Base-by-base conservation (phyloP, 371 early-diverging fungal species). In the Mortierella sp. region DNA sequence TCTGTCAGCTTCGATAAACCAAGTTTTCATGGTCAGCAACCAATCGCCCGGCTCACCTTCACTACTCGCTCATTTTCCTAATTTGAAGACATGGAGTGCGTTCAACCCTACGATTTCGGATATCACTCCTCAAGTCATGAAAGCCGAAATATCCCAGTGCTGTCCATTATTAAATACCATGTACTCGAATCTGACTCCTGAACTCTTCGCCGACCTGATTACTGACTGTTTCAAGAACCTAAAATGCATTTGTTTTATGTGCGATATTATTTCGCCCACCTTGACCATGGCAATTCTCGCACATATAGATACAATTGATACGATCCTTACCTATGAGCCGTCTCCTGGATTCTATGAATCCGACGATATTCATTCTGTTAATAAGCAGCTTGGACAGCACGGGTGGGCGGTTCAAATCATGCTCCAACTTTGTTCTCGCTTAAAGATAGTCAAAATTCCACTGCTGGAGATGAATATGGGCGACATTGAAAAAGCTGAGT, bases 261-360 rank as follows among this genome's bases (percentile, higher is more conserved):
- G 15, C 40, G 15, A 15, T 40, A 10, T 13, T 13, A 9, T 60
- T 23, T 60, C 60, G 26, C 15, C 60, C 22, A 43, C 40, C 13
- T 10, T 60, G 12, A 15, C 42, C 60, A 60, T 60, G 60, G 60
- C 60, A 8, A 60, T 60, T 13, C 37, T 60, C 26, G 42, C 15
- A 8, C 42, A 60, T 60, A 40, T 10, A 8, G 26, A 60, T n/a
- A 60, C 60, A 4, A 4, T 60, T 22, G 3, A 17, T 23, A 6
- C 55, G 17, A 2, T 55, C 26, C 7, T 29, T n/a, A 55, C 55
- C 28, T 55, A 29, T 42, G 26, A 4, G 23, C 32, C 34, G 2
- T 9, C 37, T 9, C 23, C 3, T 23, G 40, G 60, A 43, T 2
- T 60, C 23, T 28, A n/a, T 15, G 13, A 43, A 9, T 34, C 29